Evolutionary conservation across 257 asterid species (phyloP).

Genomic region (Nicotiana noctiflora): DNA sequence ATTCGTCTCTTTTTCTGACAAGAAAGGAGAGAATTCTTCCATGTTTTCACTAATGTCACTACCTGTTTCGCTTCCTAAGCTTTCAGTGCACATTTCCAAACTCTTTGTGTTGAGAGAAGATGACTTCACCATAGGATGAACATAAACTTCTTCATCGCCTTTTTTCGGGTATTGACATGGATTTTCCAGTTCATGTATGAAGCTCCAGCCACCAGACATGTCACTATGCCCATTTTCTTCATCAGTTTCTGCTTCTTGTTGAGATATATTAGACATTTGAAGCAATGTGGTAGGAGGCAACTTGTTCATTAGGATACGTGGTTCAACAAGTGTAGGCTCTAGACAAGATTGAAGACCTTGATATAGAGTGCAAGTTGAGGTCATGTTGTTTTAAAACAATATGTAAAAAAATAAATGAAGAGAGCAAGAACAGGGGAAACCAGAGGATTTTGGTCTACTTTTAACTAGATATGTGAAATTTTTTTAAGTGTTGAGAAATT

Average conservation of each 20-base stretch:
- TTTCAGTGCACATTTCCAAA: constrained; percentile 86
- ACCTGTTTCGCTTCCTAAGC: constrained; percentile 75
- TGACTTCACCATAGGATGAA: constrained; percentile 44
- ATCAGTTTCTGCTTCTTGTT: not conserved
- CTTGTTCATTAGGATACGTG: not conserved
- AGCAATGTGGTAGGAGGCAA: not conserved
- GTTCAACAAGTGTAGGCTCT: not conserved
- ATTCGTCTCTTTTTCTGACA: constrained; percentile 10
- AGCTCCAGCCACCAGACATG: constrained; percentile 24
- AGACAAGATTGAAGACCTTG: constrained; percentile 2
- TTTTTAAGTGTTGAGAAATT: not conserved
- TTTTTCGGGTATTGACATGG: not conserved
- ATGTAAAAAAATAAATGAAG: not conserved
- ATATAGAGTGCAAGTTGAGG: not conserved
- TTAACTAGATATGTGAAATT: not conserved
- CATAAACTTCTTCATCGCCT: constrained; percentile 26
- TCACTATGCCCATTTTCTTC: not conserved
- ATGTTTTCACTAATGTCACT: constrained; percentile 28
- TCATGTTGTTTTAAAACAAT: not conserved
- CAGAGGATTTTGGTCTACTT: not conserved
- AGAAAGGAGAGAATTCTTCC: constrained; percentile 20
- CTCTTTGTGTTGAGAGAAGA: constrained; percentile 41
- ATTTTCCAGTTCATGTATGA: constrained; percentile 20
- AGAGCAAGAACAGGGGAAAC: not conserved
- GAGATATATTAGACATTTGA: not conserved